Evolutionary conservation across 257 asterid species (phyloP).

Genomic region (Rubia yunnanensis): DNA sequence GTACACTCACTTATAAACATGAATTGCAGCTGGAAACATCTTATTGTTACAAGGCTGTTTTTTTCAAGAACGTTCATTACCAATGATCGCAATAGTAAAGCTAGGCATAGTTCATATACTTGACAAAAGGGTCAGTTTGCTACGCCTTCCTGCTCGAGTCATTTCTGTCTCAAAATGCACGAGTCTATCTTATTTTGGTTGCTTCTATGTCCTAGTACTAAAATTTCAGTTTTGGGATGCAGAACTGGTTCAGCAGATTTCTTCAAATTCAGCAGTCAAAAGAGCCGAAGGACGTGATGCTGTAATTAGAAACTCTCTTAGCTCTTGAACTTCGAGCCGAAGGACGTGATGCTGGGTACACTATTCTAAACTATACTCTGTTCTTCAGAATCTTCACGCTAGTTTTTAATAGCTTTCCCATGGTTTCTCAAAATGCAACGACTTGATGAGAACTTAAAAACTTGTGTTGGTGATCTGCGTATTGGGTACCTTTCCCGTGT

Average conservation of each 20-base stretch:
- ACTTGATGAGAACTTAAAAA: neutral
- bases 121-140: neutral
- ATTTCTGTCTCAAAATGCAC: neutral
- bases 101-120: neutral
- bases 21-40: neutral
- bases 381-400: neutral
- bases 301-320: conserved; percentile 73
- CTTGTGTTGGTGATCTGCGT: conserved; percentile 46
- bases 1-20: neutral
- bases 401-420: neutral
- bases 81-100: neutral
- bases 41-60: neutral
- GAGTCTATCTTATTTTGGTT: neutral
- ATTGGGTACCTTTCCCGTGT: neutral
- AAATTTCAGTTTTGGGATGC: conserved; percentile 60
- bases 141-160: neutral
- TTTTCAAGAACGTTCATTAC: neutral
- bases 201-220: conserved; percentile 2
- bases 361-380: neutral
- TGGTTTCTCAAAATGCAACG: neutral
- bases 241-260: conserved; percentile 50
- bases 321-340: conserved; percentile 83
- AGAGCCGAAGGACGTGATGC: conserved; percentile 87
- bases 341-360: conserved; percentile 85
- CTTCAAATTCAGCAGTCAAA: conserved; percentile 59